Evolutionary conservation across 1,284 basidiomycete species (phyloP).

Genomic region (Ustilago loliicola): DNA sequence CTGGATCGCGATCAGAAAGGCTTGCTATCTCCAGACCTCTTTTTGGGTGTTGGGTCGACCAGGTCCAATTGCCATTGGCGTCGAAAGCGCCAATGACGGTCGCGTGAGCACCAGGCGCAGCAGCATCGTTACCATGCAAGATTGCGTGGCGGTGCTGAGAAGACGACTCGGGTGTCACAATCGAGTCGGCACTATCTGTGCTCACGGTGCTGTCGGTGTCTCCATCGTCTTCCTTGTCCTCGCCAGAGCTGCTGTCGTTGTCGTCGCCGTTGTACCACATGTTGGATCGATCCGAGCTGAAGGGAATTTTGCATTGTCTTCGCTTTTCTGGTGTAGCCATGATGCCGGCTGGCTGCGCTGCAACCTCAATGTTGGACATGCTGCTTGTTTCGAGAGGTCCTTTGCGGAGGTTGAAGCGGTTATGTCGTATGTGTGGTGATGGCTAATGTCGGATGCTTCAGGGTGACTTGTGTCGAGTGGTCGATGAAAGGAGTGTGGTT

Average conservation of each 20-base stretch:
- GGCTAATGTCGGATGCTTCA: not conserved
- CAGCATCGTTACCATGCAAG: constrained; percentile 14
- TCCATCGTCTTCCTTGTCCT: constrained; percentile 22
- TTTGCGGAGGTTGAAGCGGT: not conserved
- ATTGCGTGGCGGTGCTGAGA: constrained; percentile 14
- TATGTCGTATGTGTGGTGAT: not conserved
- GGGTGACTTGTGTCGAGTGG: not conserved
- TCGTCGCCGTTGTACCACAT: constrained; percentile 30
- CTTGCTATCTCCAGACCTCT: not conserved
- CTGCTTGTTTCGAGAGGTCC: not conserved
- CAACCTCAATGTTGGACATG: not conserved
- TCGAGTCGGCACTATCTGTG: constrained; percentile 32
- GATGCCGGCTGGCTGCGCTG: not conserved
- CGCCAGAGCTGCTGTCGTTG: constrained; percentile 21
- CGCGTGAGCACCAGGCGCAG: not conserved
- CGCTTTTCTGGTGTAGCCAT: not conserved
- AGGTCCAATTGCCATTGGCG: constrained; percentile 25
- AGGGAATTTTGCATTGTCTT: not conserved
- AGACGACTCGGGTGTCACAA: constrained; percentile 30
- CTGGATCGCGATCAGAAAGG: not conserved
- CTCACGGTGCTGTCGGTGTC: constrained; percentile 30
- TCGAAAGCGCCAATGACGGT: constrained; percentile 24
- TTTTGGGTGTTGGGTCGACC: constrained; percentile 3
- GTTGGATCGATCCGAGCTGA: constrained; percentile 6
- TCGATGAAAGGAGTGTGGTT: not conserved